Conservation (phyloP, 352 stramenopile species). For the Phytophthora sp. region DNA sequence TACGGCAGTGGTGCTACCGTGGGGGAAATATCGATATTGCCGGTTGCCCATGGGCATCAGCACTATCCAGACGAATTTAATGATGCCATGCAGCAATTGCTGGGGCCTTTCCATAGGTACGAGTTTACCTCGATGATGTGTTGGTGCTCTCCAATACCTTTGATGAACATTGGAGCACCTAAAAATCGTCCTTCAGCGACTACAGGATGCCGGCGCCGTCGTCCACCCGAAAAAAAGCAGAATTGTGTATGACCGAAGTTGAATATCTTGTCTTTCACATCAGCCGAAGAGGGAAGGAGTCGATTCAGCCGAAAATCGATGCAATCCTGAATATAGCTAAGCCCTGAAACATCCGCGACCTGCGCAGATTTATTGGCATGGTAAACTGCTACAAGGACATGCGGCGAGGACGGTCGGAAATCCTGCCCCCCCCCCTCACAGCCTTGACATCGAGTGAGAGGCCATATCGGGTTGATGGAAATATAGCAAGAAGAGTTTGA, state of each 20-base stretch:
- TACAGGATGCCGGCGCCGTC: no score
- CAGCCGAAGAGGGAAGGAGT: background rate
- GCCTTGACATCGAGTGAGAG: background rate
- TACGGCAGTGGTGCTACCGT: background rate
- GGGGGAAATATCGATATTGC: conserved; percentile 11
- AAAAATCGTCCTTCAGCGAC: no score
- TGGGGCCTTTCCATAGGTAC: background rate
- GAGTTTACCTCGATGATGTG: conserved; percentile 4
- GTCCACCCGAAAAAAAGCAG: conserved; percentile 6
- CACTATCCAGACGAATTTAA: conserved; percentile 3
- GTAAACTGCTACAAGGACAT: conserved; percentile 12
- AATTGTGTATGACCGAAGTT: conserved; percentile 1
- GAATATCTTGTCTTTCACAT: conserved; percentile 3
- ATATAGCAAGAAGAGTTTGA: background rate
- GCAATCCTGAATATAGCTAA: background rate
- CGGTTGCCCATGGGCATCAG: conserved; percentile 9
- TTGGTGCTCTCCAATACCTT: no score
- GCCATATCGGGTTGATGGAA: background rate
- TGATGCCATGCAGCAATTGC: conserved; percentile 1
- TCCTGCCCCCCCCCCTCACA: background rate
- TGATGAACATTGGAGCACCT: conserved; percentile 15
- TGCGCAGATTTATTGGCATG: conserved; percentile 4
- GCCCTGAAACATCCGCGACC: background rate
- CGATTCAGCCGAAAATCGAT: background rate
- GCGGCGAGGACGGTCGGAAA: background rate